A percentile compares a stretch with the other conserved stretches of the same genome.
Conservation (phyloP, 106 monocot species). For the Allium cepa region DNA sequence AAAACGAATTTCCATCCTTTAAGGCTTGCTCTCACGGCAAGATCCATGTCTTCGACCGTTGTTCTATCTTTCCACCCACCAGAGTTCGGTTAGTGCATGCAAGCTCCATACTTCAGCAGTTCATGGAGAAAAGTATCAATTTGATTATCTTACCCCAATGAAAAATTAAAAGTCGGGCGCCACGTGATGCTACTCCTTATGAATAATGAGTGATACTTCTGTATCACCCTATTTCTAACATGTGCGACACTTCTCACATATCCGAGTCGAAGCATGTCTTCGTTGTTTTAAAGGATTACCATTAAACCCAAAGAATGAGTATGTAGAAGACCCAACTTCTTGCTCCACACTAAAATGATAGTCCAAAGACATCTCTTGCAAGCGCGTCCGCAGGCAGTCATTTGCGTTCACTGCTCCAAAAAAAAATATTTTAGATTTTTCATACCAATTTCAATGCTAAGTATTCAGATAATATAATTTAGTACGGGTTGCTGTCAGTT, state of each 20-base stretch:
- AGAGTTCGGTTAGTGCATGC: conserved; percentile 19
- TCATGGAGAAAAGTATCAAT: conserved; percentile 9
- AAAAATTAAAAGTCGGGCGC: too few species aligned
- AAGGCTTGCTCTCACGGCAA: conserved; percentile 59
- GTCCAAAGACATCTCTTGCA: conserved; percentile 74
- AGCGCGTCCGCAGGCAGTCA: conserved; percentile 51
- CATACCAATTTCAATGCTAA: neutral
- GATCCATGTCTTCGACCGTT: conserved; percentile 61
- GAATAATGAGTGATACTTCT: too few species aligned
- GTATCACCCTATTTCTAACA: too few species aligned
- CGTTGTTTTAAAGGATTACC: conserved; percentile 8
- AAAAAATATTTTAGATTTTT: neutral
- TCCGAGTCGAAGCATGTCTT: too few species aligned
- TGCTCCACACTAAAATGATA: conserved; percentile 76
- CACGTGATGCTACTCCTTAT: too few species aligned
- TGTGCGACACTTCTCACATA: too few species aligned
- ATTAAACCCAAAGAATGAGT: conserved; percentile 67
- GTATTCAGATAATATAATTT: too few species aligned
- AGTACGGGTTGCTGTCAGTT: too few species aligned
- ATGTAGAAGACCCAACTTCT: conserved; percentile 56
- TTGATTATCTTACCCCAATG: too few species aligned
- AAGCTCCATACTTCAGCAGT: conserved; percentile 70
- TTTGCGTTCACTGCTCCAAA: conserved; percentile 47
- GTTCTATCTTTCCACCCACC: too few species aligned
- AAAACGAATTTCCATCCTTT: conserved; percentile 72